A percentile compares a stretch with the other conserved stretches of the same genome.
These are phyloP conservation scores for Petunia axillaris DNA, from an alignment of 257 asterid species.

Conservation along the genomic window DNA sequence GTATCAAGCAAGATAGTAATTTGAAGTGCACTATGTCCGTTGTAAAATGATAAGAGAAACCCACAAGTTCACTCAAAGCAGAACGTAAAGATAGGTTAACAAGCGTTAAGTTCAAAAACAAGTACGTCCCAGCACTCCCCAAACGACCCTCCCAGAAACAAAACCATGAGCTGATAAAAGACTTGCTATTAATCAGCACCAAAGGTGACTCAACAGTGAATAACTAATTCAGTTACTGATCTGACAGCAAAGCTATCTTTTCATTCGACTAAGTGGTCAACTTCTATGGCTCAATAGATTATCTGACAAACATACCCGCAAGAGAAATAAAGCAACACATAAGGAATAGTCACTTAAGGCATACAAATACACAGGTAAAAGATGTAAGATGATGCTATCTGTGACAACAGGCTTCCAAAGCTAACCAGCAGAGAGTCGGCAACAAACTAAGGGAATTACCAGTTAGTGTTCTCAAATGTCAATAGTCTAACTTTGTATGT, in stretches of 20 bases:
- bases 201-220: background rate
- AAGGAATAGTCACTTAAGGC: background rate
- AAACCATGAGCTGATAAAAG: too few species aligned
- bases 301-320: background rate
- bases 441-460: background rate
- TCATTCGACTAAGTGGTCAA: slow-evolving; percentile 1
- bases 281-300: background rate
- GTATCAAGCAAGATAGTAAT: background rate
- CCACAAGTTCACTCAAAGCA: background rate
- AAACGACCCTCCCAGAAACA: background rate
- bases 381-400: background rate
- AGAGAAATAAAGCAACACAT: background rate
- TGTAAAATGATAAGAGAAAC: background rate
- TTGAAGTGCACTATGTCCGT: background rate
- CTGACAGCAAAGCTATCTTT: background rate
- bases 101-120: background rate
- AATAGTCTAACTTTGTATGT: background rate
- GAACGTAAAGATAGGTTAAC: background rate
- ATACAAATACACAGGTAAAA: background rate
- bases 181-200: background rate
- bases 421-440: background rate
- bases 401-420: slow-evolving; percentile 1
- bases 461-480: background rate
- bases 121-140: background rate
- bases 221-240: slow-evolving; percentile 9